Evolutionary conservation across 768 basidiomycete species (phyloP).

Genomic region (Cystofilobasidium ferigula): DNA sequence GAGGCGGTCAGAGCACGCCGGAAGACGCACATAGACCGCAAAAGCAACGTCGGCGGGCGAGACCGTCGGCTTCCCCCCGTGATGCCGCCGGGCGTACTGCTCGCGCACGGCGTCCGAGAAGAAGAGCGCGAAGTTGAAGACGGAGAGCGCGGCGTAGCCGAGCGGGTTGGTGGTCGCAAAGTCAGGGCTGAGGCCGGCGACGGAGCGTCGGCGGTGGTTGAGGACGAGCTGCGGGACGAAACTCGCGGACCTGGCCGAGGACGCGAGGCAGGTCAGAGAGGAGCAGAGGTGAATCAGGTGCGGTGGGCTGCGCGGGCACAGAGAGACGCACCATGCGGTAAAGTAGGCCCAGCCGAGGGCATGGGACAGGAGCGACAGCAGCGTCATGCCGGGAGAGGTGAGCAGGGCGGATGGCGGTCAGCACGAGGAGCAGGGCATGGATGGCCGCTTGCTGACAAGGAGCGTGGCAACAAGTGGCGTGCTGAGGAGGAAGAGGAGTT

Average conservation of each 20-base stretch:
- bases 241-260: slow-evolving; percentile 3
- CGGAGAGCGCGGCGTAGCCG: slow-evolving; percentile 37
- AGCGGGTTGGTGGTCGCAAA: slow-evolving; percentile 41
- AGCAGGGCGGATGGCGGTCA: too few relatives aligned
- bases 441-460: too few relatives aligned
- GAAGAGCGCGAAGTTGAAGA: slow-evolving; percentile 37
- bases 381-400: too few relatives aligned
- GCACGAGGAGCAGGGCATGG: too few relatives aligned
- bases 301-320: too few relatives aligned
- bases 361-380: too few relatives aligned
- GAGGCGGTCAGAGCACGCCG: not conserved
- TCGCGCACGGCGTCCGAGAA: slow-evolving; percentile 33
- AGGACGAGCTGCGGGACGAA: slow-evolving; percentile 41
- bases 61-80: slow-evolving; percentile 39
- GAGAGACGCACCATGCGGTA: too few relatives aligned
- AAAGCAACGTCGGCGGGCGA: slow-evolving; percentile 41
- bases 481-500: too few relatives aligned
- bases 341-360: too few relatives aligned
- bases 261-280: too few relatives aligned
- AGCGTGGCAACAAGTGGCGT: too few relatives aligned
- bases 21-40: slow-evolving; percentile 34
- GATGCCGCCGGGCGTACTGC: slow-evolving; percentile 39
- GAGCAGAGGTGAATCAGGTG: slow-evolving; percentile 36
- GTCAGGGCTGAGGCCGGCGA: slow-evolving; percentile 39
- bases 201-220: slow-evolving; percentile 36